Base-by-base conservation (phyloP, 108 stramenopile species). In the Cyclotella baltica region DNA sequence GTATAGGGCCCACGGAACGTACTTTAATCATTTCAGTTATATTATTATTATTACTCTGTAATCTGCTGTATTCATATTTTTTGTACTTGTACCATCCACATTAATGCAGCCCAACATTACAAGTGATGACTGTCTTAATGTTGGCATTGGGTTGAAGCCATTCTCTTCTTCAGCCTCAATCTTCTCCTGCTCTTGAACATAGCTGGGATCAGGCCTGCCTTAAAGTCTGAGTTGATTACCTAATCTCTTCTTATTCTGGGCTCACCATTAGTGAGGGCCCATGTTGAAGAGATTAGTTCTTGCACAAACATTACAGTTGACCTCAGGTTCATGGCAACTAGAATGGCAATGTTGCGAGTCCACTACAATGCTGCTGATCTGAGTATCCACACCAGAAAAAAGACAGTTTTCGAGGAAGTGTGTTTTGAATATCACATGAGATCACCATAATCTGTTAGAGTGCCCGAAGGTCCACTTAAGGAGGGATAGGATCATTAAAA, bases 401-500 rank as follows among this genome's bases (percentile, higher is more conserved):
- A 13, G 10, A 13, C 40, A 11, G 40, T 43, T 43, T 43, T 13
- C 40, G 13, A 11, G 40, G 40, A 8, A 43, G 40, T 8, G 8
- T 13, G 8, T 8, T 43, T 43, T 43, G 40, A 11, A 13, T 13
- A 8, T 13, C 8, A 8, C 40, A 43, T 11, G 8, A 8, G 25
- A 56, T n/a, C 13, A 8, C 23, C 55, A 8, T 6, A 56, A 8
- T 8, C 9, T 11, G 8, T 11, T 43, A 11, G 40, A 11, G 8
- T 43, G 40, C 40, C 13, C 13, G 52, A 34, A 62, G 30, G 52
- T 29, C 36, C 15, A 43, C 13, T 13, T 8, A 43, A 43, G 13
- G 8, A 61, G 59, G 63, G 63, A 40, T n/a, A 43, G 40, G 36
- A 65, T 15, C n/a, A 19, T 40, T n/a, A 35, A 65, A 22, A 65